Conservation (phyloP, 257 asterid genomes). For the Solanum sejunctum region DNA sequence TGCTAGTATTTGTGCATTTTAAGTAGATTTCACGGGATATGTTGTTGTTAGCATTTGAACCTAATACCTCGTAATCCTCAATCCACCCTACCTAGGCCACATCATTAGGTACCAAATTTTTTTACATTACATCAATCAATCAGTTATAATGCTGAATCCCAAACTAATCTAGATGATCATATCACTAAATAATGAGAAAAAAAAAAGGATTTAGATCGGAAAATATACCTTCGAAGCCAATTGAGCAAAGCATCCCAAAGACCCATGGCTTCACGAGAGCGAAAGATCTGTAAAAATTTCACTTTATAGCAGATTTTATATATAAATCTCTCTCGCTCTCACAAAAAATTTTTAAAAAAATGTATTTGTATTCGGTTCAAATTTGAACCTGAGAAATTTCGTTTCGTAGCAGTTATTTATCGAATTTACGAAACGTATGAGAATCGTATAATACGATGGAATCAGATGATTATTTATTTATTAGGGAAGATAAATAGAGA, state of each 20-base stretch:
- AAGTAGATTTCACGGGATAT: too few relatives aligned
- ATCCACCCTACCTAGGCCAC: background rate
- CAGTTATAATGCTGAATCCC: background rate
- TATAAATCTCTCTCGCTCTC: background rate
- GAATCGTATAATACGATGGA: background rate
- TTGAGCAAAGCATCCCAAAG: constrained; percentile 95
- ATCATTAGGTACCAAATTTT: background rate
- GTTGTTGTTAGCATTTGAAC: background rate
- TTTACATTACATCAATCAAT: background rate
- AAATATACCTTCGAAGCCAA: constrained; percentile 80
- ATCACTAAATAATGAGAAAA: constrained; percentile 3
- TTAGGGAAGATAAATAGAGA: background rate
- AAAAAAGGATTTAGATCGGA: background rate
- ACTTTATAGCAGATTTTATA: background rate
- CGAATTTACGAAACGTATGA: background rate
- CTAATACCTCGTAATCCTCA: background rate
- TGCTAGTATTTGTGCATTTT: background rate
- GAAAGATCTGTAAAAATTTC: constrained; percentile 9
- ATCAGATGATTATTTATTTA: background rate
- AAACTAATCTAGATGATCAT: background rate
- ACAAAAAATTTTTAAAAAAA: background rate
- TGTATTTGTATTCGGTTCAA: background rate
- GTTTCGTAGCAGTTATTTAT: background rate
- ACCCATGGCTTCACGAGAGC: constrained; percentile 41
- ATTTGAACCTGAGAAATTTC: background rate